Evolutionary conservation across 148 eudicot genomes (phyloP), one percentile per base, ranked within the genome.

Genomic region (Limonium bicolor): DNA sequence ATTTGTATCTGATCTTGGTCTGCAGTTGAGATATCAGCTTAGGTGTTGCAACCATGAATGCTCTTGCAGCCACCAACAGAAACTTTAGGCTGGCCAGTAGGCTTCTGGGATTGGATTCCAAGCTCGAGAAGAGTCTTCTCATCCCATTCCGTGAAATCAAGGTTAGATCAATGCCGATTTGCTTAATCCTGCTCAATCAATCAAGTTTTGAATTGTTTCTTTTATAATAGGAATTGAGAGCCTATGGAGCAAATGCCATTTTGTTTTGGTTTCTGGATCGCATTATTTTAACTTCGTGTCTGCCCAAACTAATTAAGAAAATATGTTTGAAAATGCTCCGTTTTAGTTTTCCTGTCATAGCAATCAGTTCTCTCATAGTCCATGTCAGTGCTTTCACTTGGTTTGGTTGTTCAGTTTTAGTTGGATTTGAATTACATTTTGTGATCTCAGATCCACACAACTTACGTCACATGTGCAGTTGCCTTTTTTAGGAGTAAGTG

Each of bases 81-180:
- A 90, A 90, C 46, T 90, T 85, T 55, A 80, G 62, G 74, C 76
- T 62, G 10, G 99, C 99, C 15, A 56, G 95, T 57, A 70, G 80
- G 55, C 73, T 90, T 43, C 46, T 90, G 54, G 94, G 95, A 17
- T 54, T 90, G 64, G 99, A 90, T 55, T 67, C 86, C 1, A 90
- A 90, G 73, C 82, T 90, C 17, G 86, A 85, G 56, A 70, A 55
- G 65, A 90, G 99, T 71, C 68, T 90, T 50, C 88, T 90, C 39
- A 85, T 90, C 32, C 99, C 99, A 14, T 90, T 90, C 43, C 73
- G 95, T 46, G 99, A 90, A 67, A 90, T 90, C 70, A 90, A 90
- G 99, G 99, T 88, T 15, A 44, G 3, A 13, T 12, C n/a, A 9
- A 29, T 46, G 7, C 27, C 55, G 48, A n/a, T 13, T 6, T 43